Percentiles rank a stretch among this genome's conserved stretches.
Evolutionary conservation across 2,329 filamentous ascomycete species (phyloP).

Genomic region (Diaporthe sp.): DNA sequence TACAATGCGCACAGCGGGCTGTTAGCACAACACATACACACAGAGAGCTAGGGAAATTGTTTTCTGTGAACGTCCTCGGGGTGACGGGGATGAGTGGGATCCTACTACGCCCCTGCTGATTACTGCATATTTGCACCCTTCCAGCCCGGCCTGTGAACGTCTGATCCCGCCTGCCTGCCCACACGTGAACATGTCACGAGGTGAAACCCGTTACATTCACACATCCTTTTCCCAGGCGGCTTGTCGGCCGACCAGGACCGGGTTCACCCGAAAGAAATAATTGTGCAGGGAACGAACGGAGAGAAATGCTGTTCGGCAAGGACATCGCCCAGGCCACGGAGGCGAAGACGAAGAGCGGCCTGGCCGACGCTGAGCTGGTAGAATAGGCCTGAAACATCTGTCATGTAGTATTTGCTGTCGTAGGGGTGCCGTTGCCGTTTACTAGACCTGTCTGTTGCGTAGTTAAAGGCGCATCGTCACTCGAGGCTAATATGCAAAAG

Average conservation of each 20-base stretch:
- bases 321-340: background rate
- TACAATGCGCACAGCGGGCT: constrained; percentile 1
- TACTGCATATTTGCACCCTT: background rate
- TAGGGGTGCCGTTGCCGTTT: background rate
- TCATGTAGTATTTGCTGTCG: background rate
- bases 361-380: background rate
- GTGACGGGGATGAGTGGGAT: background rate
- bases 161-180: background rate
- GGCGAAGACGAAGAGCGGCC: background rate
- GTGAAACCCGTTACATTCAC: constrained; percentile 13
- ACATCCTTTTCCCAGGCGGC: background rate
- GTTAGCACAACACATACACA: background rate
- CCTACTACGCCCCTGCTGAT: background rate
- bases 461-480: background rate
- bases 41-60: background rate
- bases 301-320: background rate
- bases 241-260: constrained; percentile 5
- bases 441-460: background rate
- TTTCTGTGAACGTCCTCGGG: background rate
- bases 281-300: background rate
- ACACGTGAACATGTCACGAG: constrained; percentile 13
- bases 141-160: background rate
- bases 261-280: background rate
- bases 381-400: background rate
- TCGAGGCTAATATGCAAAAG: background rate